Conservation (phyloP, 2,329 filamentous ascomycete genomes). For the Verticillium dahliae region DNA sequence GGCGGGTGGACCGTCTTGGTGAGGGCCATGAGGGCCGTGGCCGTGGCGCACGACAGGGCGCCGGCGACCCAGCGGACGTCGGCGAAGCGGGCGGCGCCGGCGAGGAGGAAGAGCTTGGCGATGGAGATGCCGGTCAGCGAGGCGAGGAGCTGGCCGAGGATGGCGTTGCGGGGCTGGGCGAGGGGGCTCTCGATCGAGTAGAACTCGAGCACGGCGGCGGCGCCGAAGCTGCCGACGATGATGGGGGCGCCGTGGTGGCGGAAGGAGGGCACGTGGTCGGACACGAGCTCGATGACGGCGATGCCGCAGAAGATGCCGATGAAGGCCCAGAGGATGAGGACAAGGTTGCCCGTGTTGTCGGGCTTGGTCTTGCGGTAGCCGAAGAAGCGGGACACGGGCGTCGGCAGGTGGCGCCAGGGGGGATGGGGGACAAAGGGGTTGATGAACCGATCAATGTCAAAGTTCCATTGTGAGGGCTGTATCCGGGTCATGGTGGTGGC, state of each 20-base stretch:
- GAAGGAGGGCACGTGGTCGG: conserved; percentile 47
- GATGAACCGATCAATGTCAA: conserved; percentile 72
- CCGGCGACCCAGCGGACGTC: conserved; percentile 57
- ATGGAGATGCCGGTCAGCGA: conserved; percentile 54
- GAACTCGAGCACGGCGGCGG: conserved; percentile 70
- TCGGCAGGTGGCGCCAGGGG: conserved; percentile 57
- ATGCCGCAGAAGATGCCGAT: conserved; percentile 59
- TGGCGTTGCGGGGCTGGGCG: conserved; percentile 63
- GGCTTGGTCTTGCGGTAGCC: conserved; percentile 46
- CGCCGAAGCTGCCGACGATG: conserved; percentile 67
- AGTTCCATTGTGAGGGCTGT: conserved; percentile 17
- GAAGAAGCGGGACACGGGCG: conserved; percentile 60
- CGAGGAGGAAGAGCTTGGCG: conserved; percentile 57
- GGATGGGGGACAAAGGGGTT: conserved; percentile 65
- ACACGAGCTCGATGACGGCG: conserved; percentile 51
- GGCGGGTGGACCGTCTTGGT: conserved; percentile 71
- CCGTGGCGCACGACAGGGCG: conserved; percentile 56
- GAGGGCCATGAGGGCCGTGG: conserved; percentile 59
- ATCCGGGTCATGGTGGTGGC: background rate
- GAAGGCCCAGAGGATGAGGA: conserved; percentile 55
- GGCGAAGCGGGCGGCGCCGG: conserved; percentile 29
- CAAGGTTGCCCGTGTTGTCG: conserved; percentile 45
- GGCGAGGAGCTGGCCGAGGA: conserved; percentile 61
- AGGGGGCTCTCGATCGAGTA: conserved; percentile 66
- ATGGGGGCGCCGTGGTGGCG: conserved; percentile 45